Percentiles rank a stretch among this genome's conserved stretches.
These are phyloP conservation scores for Pseudocercospora fuligena DNA, from an alignment of 2,329 filamentous ascomycete species.

Conservation along the genomic window DNA sequence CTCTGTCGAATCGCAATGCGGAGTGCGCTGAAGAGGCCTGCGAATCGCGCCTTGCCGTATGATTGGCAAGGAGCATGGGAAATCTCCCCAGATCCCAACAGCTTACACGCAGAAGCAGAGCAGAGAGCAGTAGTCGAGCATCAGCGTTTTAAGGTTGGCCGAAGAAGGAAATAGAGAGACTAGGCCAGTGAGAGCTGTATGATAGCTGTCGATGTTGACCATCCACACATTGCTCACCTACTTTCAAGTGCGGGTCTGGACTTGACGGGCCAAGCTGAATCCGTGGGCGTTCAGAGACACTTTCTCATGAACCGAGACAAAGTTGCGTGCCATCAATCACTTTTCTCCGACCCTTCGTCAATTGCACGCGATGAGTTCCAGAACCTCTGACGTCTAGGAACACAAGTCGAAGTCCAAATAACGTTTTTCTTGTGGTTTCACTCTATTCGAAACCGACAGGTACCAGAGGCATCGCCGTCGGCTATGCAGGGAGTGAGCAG, in stretches of 20 bases:
- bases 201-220: background rate
- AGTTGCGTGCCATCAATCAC: slow-evolving; percentile 1
- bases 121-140: slow-evolving; percentile 2
- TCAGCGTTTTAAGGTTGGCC: slow-evolving; percentile 15
- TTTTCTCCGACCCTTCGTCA: slow-evolving; percentile 4
- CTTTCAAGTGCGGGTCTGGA: background rate
- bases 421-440: slow-evolving; percentile 17
- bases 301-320: background rate
- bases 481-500: slow-evolving; percentile 9
- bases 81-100: slow-evolving; percentile 8
- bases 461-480: slow-evolving; percentile 9
- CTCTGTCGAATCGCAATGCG: background rate
- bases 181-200: slow-evolving; percentile 5
- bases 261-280: background rate
- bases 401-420: slow-evolving; percentile 14
- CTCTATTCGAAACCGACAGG: slow-evolving; percentile 15
- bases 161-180: slow-evolving; percentile 15
- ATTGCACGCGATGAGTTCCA: background rate
- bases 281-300: background rate
- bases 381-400: background rate
- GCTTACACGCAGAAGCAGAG: slow-evolving; percentile 6
- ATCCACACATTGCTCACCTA: background rate
- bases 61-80: slow-evolving; percentile 12
- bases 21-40: background rate
- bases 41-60: slow-evolving; percentile 9